Evolutionary conservation across 139 green algal species (phyloP).

Genomic region (Chlamydomonas urium): DNA sequence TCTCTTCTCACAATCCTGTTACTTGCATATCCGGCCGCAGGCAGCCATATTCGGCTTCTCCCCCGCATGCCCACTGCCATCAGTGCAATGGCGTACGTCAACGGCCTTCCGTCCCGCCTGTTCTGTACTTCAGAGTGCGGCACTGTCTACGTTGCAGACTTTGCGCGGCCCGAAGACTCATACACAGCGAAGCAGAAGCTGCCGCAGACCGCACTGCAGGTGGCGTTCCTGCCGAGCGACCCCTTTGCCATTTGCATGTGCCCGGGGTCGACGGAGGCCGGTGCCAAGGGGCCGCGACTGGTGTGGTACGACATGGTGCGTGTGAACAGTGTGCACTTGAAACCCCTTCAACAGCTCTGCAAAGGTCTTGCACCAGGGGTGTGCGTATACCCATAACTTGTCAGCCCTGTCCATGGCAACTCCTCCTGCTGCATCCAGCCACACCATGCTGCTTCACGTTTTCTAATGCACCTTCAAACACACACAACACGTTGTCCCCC

Average conservation of each 20-base stretch:
- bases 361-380: too few species aligned
- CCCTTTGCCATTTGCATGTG: conserved; percentile 37
- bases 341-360: too few species aligned
- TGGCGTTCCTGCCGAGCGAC: conserved; percentile 37
- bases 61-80: conserved; percentile 26
- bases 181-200: conserved; percentile 26
- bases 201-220: conserved; percentile 20
- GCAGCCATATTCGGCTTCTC: conserved; percentile 23
- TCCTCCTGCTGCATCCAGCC: neutral
- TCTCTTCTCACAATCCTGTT: too few species aligned
- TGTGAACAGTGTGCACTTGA: too few species aligned
- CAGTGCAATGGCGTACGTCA: conserved; percentile 31
- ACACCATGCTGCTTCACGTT: too few species aligned
- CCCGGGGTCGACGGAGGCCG: conserved; percentile 1
- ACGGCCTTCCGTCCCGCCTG: conserved; percentile 27
- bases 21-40: too few species aligned
- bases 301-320: conserved; percentile 39
- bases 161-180: conserved; percentile 34
- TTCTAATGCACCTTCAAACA: too few species aligned
- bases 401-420: conserved; percentile 7
- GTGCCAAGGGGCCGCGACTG: conserved; percentile 12
- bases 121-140: conserved; percentile 24
- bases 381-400: conserved; percentile 5
- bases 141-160: conserved; percentile 31
- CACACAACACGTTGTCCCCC: too few species aligned